Conservation (phyloP, 805 yeast species). For the Blastobotrys muscicola region DNA sequence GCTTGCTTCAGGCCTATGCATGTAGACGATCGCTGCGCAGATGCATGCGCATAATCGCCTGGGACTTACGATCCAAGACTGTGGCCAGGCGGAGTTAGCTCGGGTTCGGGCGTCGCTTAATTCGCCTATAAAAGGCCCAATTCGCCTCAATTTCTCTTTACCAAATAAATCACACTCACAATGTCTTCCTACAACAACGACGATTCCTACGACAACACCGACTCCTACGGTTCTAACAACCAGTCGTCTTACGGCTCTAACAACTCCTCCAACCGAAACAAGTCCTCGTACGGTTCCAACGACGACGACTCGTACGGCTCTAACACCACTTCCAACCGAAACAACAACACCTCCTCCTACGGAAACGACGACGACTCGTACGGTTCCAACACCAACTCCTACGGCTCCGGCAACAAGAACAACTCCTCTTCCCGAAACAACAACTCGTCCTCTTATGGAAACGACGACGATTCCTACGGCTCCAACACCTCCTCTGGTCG, state of each 20-base stretch:
- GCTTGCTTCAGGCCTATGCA: no score
- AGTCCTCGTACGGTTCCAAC: constrained; percentile 17
- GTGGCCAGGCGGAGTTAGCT: background rate
- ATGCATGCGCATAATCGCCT: no score
- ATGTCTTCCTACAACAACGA: no score
- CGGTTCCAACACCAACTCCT: constrained; percentile 25
- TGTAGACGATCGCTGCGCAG: no score
- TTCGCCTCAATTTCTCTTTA: no score
- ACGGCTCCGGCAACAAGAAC: constrained; percentile 25
- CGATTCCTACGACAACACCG: background rate
- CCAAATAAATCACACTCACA: no score
- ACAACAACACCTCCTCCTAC: constrained; percentile 17
- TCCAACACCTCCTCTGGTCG: constrained; percentile 18
- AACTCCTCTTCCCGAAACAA: constrained; percentile 24
- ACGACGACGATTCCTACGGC: constrained; percentile 14
- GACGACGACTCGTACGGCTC: constrained; percentile 13
- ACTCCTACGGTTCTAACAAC: constrained; percentile 15
- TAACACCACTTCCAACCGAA: constrained; percentile 14
- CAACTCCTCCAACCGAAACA: constrained; percentile 17
- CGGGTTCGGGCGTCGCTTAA: no score
- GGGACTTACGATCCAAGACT: no score
- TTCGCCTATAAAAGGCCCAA: no score
- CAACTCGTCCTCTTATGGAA: constrained; percentile 29
- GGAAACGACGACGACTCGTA: constrained; percentile 7
- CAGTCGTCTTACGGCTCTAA: constrained; percentile 20